Base-by-base conservation (phyloP, 2,329 filamentous ascomycete genomes). In the Bimuria novae-zelandiae region DNA sequence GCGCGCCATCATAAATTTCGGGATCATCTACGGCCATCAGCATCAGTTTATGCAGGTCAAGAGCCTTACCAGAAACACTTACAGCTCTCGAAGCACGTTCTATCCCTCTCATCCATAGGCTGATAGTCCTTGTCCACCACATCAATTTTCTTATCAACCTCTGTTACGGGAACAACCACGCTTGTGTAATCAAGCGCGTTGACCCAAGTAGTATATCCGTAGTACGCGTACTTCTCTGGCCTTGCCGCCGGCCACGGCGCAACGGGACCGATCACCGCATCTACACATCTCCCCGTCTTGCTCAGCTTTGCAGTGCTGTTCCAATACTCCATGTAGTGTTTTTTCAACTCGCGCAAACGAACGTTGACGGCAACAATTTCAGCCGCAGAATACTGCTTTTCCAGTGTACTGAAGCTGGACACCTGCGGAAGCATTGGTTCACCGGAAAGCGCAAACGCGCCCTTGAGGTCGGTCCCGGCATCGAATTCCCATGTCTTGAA, bases 261-360 rank as follows among this genome's bases (percentile, higher is more conserved):
- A 1, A 73, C 41, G 3, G 74, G 74, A 16, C 51, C 43, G 5
- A 77, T 72, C 0, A 77, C 40, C 3, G 68, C 74, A 55, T 77
- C 74, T 0, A 76, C 70, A 0, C 63, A 64, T n/a, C 63, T 60
- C 12, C 66, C 72, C 4, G 64, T 74, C 16, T 52, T 59, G 1
- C 64, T 73, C 1, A 52, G 10, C 0, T 57, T 42, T 0, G 48
- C 55, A 0, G 72, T 75, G 23, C 57, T 61, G 25, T 68, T 73
- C 75, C 75, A 77, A 41, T 75, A 73, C 6, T 75, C 69, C 51
- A 74, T 51, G 23, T 75, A 72, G 27, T 68, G 62, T 32, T 74
- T 74, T 54, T 61, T 68, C 30, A 71, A 21, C 3, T 54, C 4
- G 0, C 73, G 61, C 19, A 72, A 52, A 12, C 56, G 50, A 2